Evolutionary conservation across 2,329 filamentous ascomycete species (phyloP), one percentile per base, ranked within the genome.

Genomic region (Paraphaeosphaeria sporulosa): DNA sequence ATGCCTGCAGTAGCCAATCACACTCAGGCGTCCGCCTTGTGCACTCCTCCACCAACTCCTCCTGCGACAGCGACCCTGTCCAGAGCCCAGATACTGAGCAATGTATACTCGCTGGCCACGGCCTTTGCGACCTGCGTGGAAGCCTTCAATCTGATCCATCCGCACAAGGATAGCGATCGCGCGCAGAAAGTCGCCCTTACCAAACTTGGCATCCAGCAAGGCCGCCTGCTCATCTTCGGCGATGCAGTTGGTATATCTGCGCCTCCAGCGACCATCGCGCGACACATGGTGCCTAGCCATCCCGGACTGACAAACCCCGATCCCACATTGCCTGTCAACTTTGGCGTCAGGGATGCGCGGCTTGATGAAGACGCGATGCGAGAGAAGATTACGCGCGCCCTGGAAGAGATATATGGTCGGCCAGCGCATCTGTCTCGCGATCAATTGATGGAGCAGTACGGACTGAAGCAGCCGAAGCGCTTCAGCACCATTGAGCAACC

Each of bases 111-210:
- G 7, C 76, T 83, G 13, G 80, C 80, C 25, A 77, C 71, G 30
- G 76, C 82, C 34, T 83, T 83, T 76, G 80, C 79, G 67, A 79
- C 77, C 48, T 82, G 80, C 60, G 80, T 82, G 46, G 81, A 83
- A 65, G 79, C 79, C 25, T 82, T 83, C 70, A 79, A 79, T 40
- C 73, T 80, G 27, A 79, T 83, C 57, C 78, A 81, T 57, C 78
- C 80, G 0, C 70, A 72, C 50, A 79, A 79, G 50, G 75, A 80
- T 59, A 78, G 77, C 65, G 76, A 80, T 43, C 77, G 76, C 59
- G 71, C 73, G 15, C 80, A 83, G 62, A 80, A 80, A 61, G 73
- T 81, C 23, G 74, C 79, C 23, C 73, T 82, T 30, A 73, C 78
- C 3, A 76, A 78, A 55, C 70, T 83, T 6, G 81, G 81, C 55